Conservation (phyloP, 345 rosid genomes). For the Gossypium stocksii region DNA sequence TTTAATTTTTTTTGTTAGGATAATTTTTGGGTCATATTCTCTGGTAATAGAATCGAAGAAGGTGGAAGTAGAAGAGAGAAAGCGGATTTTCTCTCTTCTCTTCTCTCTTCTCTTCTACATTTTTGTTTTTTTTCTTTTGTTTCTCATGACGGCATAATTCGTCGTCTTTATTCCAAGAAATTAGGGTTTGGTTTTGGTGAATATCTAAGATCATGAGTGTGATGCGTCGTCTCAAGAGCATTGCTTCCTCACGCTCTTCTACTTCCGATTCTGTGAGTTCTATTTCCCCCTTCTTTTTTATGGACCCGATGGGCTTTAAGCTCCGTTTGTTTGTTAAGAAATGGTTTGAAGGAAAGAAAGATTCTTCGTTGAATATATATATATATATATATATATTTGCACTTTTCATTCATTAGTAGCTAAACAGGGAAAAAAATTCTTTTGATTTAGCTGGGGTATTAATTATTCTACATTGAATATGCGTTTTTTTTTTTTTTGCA, state of each 20-base stretch:
- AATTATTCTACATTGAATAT: neutral
- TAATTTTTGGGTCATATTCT: neutral
- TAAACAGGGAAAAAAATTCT: neutral
- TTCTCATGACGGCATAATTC: slow-evolving; percentile 17
- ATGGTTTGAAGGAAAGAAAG: neutral
- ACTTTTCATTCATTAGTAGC: neutral
- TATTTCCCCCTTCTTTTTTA: neutral
- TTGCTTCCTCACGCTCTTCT: slow-evolving; percentile 89
- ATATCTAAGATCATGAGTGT: slow-evolving; percentile 56
- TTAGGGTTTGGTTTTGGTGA: slow-evolving; percentile 25
- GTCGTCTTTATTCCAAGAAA: neutral
- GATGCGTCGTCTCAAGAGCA: slow-evolving; percentile 91
- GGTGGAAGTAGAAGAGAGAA: slow-evolving; percentile 40
- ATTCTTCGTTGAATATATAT: neutral
- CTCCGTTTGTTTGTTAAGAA: slow-evolving; percentile 1
- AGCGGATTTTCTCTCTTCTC: slow-evolving; percentile 31
- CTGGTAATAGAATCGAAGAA: neutral
- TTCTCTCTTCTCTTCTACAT: slow-evolving; percentile 22
- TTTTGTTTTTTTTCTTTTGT: neutral
- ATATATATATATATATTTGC: no score
- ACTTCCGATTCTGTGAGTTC: slow-evolving; percentile 69
- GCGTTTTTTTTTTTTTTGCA: neutral
- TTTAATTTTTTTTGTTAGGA: neutral
- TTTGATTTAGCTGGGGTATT: neutral
- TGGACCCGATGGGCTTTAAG: slow-evolving; percentile 10